Base-by-base conservation (phyloP, 2,329 filamentous ascomycete genomes). In the Thielaviopsis ethacetica region DNA sequence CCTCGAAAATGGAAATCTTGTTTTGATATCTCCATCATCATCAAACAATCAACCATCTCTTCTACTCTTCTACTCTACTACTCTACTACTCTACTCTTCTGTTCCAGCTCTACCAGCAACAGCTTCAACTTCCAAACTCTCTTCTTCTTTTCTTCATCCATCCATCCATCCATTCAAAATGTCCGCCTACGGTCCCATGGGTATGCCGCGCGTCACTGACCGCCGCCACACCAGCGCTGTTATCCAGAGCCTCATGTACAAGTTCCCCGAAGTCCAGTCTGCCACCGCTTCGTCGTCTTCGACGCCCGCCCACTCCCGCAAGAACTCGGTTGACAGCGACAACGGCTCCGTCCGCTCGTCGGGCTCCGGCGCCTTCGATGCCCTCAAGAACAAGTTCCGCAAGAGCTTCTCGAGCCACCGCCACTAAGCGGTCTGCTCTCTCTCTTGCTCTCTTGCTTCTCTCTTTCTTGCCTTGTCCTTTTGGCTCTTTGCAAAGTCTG, bases 161-260 rank as follows among this genome's bases (percentile, higher is more conserved):
- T 17, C 21, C 15, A 52, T 24, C 26, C 17, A 27, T 26, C n/a
- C 15, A 53, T 12, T 30, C 49, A 59, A 56, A 53, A 61, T 61
- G 59, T 53, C 59, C 21, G 53, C 59, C 53, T 61, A 56, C 49
- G 59, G 59, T 52, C 47, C 59, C 21, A 53, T 61, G 34, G 56
- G 59, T 19, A 52, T 61, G 53, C 59, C 59, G n/a, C 59, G 54
- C 27, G 22, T 62, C 53, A 51, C 49, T 38, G 62, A 64, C 55
- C 61, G 62, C 50, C 54, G 63, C n/a, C 62, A 64, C 57, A 51
- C 62, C 56, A 58, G 58, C 50, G 61, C 63, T 34, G 49, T 65
- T 1, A 54, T 65, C 30, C 60, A 65, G 54, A 60, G 61, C 53
- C 60, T 64, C 55, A 57, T 64, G 56, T 61, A 63, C 57, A 62